Percentiles rank a stretch among this genome's conserved stretches.
Evolutionary conservation across 345 rosid genomes (phyloP).

Genomic region (Eutrema yunnanense): DNA sequence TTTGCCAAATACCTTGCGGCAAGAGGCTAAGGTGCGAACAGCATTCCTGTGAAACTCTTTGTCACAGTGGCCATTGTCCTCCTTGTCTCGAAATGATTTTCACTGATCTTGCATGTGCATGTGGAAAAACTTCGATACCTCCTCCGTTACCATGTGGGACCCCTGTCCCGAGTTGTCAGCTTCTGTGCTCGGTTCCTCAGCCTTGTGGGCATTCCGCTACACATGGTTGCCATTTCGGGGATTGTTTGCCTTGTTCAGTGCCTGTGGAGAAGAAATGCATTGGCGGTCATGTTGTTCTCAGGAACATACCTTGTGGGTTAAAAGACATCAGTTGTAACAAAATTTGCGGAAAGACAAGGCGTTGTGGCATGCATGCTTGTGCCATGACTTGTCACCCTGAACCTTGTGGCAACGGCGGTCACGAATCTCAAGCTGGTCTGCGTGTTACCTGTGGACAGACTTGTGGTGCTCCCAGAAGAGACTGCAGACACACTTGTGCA

Average conservation of each 20-base stretch:
- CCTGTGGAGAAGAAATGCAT: slow-evolving; percentile 76
- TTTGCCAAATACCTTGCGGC: slow-evolving; percentile 75
- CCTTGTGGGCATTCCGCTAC: slow-evolving; percentile 80
- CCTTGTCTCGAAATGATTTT: slow-evolving; percentile 82
- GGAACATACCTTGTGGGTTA: slow-evolving; percentile 87
- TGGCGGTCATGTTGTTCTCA: slow-evolving; percentile 79
- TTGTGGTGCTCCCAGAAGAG: slow-evolving; percentile 79
- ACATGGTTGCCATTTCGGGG: slow-evolving; percentile 88
- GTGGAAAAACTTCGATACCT: slow-evolving; percentile 75
- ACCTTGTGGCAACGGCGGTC: slow-evolving; percentile 48
- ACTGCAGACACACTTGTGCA: slow-evolving; percentile 69
- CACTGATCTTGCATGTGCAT: slow-evolving; percentile 75
- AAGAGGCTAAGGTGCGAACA: slow-evolving; percentile 82
- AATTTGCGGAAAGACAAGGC: slow-evolving; percentile 75
- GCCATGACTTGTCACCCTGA: slow-evolving; percentile 63
- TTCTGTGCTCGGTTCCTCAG: slow-evolving; percentile 63
- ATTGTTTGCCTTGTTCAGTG: slow-evolving; percentile 81
- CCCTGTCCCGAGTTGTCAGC: slow-evolving; percentile 67
- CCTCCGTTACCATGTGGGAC: slow-evolving; percentile 94
- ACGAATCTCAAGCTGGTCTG: slow-evolving; percentile 26
- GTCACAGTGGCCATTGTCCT: slow-evolving; percentile 89
- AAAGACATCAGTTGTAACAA: slow-evolving; percentile 79
- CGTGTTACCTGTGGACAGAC: slow-evolving; percentile 73
- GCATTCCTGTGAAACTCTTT: slow-evolving; percentile 67
- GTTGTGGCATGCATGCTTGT: slow-evolving; percentile 87